Evolutionary conservation across 768 basidiomycete genomes (phyloP).

Genomic region (Phanerochaete carnosa): DNA sequence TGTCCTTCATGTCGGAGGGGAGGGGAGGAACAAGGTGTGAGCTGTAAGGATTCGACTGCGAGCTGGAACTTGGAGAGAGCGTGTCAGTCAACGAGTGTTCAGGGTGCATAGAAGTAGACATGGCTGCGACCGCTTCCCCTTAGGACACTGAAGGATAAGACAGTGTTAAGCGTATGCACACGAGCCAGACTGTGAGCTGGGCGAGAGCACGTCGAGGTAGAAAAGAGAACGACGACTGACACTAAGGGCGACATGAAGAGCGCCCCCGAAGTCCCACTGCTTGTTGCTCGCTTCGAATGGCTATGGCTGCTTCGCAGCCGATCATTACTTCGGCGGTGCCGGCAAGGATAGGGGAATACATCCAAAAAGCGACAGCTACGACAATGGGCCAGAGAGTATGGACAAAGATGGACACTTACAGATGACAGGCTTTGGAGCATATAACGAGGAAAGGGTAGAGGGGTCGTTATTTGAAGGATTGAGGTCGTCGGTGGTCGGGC

Average conservation of each 20-base stretch:
- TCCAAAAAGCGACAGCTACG: not conserved
- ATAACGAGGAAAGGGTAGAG: slow-evolving; percentile 11
- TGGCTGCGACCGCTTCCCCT: not conserved
- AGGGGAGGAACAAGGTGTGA: slow-evolving; percentile 36
- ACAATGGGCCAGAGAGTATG: slow-evolving; percentile 2
- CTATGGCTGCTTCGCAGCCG: not conserved
- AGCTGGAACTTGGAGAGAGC: slow-evolving; percentile 29
- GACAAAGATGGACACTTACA: slow-evolving; percentile 10
- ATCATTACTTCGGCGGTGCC: slow-evolving; percentile 7
- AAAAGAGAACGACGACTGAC: not conserved
- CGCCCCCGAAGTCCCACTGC: not conserved
- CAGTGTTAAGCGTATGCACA: not conserved
- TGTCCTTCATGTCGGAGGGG: slow-evolving; percentile 71
- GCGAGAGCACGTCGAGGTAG: slow-evolving; percentile 1
- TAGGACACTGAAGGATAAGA: not conserved
- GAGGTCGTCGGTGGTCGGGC: slow-evolving; percentile 4
- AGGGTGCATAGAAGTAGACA: slow-evolving; percentile 1
- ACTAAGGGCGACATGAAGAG: not conserved
- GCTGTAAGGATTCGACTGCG: slow-evolving; percentile 41
- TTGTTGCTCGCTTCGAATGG: not conserved
- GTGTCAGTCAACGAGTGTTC: slow-evolving; percentile 18
- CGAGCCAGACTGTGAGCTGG: not conserved
- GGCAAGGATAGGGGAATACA: slow-evolving; percentile 4
- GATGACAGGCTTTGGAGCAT: slow-evolving; percentile 8
- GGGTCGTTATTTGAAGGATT: slow-evolving; percentile 1